These are phyloP conservation scores for Mycosphaerella arachidis DNA, from an alignment of 2,329 filamentous ascomycete species.

Conservation along the genomic window DNA sequence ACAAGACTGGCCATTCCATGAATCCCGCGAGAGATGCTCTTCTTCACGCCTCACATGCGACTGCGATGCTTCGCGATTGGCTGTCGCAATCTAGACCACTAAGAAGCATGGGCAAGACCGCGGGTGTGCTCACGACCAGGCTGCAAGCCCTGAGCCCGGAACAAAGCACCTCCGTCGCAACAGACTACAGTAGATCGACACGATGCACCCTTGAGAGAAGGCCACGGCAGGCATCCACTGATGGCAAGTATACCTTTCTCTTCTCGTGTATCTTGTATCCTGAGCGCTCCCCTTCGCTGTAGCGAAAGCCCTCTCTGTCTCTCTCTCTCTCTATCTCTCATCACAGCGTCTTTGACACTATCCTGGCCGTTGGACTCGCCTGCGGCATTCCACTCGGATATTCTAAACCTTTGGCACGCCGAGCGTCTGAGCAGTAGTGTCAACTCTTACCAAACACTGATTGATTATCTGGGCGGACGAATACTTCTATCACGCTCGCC, in stretches of 20 bases:
- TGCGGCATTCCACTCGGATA: not conserved
- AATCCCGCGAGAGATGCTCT: not conserved
- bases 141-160: not conserved
- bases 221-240: not conserved
- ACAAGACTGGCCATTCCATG: not conserved
- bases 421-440: not conserved
- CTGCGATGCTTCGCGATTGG: not conserved
- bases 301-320: not conserved
- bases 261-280: not conserved
- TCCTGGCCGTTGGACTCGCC: not conserved
- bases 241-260: not conserved
- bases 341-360: not conserved
- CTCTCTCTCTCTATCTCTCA: not conserved
- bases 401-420: not conserved
- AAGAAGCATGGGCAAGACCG: not conserved
- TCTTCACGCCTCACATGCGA: not conserved
- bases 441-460: not conserved
- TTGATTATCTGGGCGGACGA: not conserved
- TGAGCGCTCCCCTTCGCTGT: not conserved
- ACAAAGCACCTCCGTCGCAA: not conserved
- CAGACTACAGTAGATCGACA: not conserved
- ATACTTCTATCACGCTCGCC: slow-evolving; percentile 1
- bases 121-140: not conserved
- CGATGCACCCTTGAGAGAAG: not conserved
- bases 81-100: not conserved